Evolutionary conservation across 169 alveolate species (phyloP).

Genomic region (Theileria orientalis): DNA sequence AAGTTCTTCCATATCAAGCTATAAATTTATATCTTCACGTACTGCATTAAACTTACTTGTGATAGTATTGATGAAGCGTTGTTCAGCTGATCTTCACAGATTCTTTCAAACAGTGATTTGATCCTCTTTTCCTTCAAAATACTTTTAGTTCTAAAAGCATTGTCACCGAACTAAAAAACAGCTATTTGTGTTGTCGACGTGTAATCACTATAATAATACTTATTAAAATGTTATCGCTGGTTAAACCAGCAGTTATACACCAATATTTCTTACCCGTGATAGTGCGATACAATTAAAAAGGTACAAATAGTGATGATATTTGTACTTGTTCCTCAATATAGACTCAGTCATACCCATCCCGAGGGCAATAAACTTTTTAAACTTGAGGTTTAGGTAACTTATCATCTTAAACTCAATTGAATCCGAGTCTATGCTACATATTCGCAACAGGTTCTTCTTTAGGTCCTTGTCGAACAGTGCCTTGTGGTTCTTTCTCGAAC

Average conservation of each 20-base stretch:
- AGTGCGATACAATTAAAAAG: neutral
- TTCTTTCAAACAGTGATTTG: neutral
- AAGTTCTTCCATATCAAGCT: neutral
- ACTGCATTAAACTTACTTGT: neutral
- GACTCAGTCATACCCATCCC: neutral
- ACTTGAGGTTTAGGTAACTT: neutral
- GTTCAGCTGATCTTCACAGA: neutral
- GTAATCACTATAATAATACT: neutral
- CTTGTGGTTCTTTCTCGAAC: neutral
- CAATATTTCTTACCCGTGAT: neutral
- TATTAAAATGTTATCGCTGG: no score
- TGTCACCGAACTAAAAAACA: neutral
- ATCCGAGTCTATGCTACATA: neutral
- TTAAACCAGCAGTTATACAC: neutral
- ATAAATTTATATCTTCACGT: no score
- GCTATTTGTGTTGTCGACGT: neutral
- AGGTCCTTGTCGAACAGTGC: neutral
- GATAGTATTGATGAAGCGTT: neutral
- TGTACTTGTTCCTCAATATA: neutral
- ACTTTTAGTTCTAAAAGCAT: neutral
- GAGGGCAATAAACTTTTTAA: neutral
- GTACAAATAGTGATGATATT: neutral
- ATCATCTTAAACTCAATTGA: neutral
- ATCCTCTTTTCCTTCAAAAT: neutral
- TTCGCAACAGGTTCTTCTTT: neutral